Percentiles rank a stretch among this genome's conserved stretches.
These are phyloP conservation scores for Rhodotorula paludigena DNA, from an alignment of 768 basidiomycete genomes.

Conservation along the genomic window DNA sequence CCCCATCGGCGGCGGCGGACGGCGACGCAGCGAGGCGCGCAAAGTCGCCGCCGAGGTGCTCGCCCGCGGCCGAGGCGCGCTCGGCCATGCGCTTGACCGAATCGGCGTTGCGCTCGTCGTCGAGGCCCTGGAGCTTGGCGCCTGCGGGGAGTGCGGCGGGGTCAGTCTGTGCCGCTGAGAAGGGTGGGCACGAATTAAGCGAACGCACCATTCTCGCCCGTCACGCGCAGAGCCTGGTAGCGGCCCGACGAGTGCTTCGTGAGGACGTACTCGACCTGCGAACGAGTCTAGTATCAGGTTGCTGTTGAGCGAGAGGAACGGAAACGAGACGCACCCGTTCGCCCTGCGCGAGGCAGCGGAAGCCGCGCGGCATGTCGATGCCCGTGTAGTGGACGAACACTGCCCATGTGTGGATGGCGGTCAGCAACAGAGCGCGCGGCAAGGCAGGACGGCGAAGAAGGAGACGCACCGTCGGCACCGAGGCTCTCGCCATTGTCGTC, in stretches of 20 bases:
- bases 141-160: no score
- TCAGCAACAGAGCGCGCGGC: no score
- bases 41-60: no score
- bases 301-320: background rate
- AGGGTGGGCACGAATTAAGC: no score
- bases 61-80: no score
- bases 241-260: background rate
- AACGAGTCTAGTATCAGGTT: background rate
- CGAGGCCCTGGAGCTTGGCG: no score
- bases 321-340: background rate
- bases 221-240: conserved; percentile 3
- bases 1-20: no score
- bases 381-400: conserved; percentile 18
- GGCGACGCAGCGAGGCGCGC: no score
- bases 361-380: background rate
- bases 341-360: conserved; percentile 9
- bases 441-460: background rate
- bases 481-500: background rate
- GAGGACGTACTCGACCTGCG: conserved; percentile 13
- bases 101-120: no score
- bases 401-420: background rate
- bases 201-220: background rate
- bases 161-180: no score
- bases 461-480: background rate
- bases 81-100: no score